A percentile compares a stretch with the other conserved stretches of the same genome.
Evolutionary conservation across 2,329 filamentous ascomycete genomes (phyloP).

Genomic region (Plenodomus lindquistii): DNA sequence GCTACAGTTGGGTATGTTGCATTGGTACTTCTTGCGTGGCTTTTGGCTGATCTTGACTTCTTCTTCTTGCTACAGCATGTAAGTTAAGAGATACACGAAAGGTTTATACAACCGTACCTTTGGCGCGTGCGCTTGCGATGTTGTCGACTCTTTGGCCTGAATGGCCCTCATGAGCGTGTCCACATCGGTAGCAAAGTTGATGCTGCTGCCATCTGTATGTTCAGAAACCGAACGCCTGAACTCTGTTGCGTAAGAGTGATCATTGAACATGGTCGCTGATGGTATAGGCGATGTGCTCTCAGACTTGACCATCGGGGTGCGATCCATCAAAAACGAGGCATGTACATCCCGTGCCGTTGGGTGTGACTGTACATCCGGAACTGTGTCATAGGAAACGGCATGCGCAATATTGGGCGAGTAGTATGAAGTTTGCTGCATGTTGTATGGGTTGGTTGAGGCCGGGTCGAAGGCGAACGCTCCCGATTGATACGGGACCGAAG

Average conservation of each 20-base stretch:
- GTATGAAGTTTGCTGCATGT: slow-evolving; percentile 37
- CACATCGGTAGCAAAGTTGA: slow-evolving; percentile 77
- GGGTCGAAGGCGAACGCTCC: slow-evolving; percentile 43
- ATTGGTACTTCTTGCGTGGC: slow-evolving; percentile 70
- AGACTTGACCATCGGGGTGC: slow-evolving; percentile 47
- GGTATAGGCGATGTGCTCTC: slow-evolving; percentile 50
- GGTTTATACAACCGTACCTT: slow-evolving; percentile 32
- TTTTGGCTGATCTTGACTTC: slow-evolving; percentile 38
- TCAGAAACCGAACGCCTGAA: slow-evolving; percentile 54
- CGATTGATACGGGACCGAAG: slow-evolving; percentile 41
- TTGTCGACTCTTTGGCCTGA: slow-evolving; percentile 64
- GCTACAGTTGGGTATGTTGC: slow-evolving; percentile 71
- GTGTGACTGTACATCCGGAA: slow-evolving; percentile 26
- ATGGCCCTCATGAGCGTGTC: slow-evolving; percentile 89
- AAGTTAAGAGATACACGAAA: neutral
- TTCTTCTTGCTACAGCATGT: slow-evolving; percentile 22
- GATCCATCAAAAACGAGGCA: slow-evolving; percentile 25
- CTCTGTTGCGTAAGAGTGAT: slow-evolving; percentile 33
- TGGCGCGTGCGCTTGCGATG: slow-evolving; percentile 32
- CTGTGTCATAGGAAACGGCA: slow-evolving; percentile 30
- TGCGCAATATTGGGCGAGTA: slow-evolving; percentile 33
- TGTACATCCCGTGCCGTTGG: slow-evolving; percentile 35
- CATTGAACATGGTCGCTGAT: slow-evolving; percentile 45
- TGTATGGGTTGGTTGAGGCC: slow-evolving; percentile 41
- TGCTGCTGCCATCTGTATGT: slow-evolving; percentile 47